Conservation (phyloP, 2,329 filamentous ascomycete genomes). For the Trichoderma aggressivum region DNA sequence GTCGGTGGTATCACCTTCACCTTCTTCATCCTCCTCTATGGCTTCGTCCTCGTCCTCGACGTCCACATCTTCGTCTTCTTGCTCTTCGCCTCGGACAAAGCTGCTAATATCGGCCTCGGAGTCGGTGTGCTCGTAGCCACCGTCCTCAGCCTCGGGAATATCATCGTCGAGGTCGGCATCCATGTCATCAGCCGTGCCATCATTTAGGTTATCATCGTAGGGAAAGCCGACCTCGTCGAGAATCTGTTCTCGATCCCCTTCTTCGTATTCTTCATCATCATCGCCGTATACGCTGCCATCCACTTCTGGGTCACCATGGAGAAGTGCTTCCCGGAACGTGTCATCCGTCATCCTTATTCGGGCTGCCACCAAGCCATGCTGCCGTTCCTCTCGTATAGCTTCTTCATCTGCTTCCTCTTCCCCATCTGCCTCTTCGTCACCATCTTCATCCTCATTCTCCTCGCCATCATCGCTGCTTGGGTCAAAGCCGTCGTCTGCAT, state of each 20-base stretch:
- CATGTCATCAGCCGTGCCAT: constrained; percentile 45
- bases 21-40: constrained; percentile 19
- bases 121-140: constrained; percentile 74
- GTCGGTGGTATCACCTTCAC: constrained; percentile 22
- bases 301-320: constrained; percentile 47
- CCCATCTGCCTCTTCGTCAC: constrained; percentile 41
- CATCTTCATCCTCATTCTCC: constrained; percentile 40
- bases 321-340: constrained; percentile 58
- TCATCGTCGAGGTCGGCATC: constrained; percentile 69
- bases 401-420: constrained; percentile 41
- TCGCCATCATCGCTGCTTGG: constrained; percentile 44
- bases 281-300: constrained; percentile 51
- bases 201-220: constrained; percentile 29
- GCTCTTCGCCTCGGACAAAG: constrained; percentile 35
- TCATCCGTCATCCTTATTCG: constrained; percentile 57
- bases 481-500: constrained; percentile 57
- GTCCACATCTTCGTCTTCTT: constrained; percentile 25
- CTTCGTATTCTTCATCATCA: constrained; percentile 53
- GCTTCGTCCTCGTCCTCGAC: constrained; percentile 19
- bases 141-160: constrained; percentile 62
- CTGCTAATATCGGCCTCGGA: constrained; percentile 62
- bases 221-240: constrained; percentile 61
- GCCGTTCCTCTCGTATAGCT: constrained; percentile 41
- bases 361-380: constrained; percentile 48
- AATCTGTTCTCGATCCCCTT: constrained; percentile 56